Evolutionary conservation across 2,329 filamentous ascomycete species (phyloP).

Genomic region (Stagonosporopsis vannaccii): DNA sequence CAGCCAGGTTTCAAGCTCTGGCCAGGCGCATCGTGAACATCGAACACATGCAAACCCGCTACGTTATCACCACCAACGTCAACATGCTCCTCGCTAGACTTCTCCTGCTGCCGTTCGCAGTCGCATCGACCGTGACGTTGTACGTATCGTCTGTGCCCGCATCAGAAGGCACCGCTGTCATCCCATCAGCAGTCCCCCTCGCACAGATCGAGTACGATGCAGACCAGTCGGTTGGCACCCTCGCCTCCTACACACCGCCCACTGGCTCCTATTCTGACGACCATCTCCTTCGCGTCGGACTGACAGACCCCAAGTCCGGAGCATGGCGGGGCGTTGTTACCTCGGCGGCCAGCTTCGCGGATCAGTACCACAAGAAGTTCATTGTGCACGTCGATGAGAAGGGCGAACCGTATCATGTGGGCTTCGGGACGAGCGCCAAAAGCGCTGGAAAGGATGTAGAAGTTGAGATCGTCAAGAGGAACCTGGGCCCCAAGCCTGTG

Average conservation of each 20-base stretch:
- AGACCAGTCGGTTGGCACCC: slow-evolving; percentile 45
- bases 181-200: slow-evolving; percentile 50
- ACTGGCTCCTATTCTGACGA: slow-evolving; percentile 44
- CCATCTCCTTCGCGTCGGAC: slow-evolving; percentile 54
- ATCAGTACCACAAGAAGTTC: slow-evolving; percentile 53
- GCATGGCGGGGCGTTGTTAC: slow-evolving; percentile 57
- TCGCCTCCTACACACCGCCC: slow-evolving; percentile 48
- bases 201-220: slow-evolving; percentile 54
- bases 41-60: slow-evolving; percentile 3
- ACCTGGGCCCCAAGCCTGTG: slow-evolving; percentile 51
- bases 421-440: slow-evolving; percentile 50
- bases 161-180: slow-evolving; percentile 71
- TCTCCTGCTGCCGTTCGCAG: slow-evolving; percentile 47
- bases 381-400: slow-evolving; percentile 53
- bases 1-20: slow-evolving; percentile 11
- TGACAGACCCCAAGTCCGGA: slow-evolving; percentile 47
- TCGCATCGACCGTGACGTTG: slow-evolving; percentile 49
- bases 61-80: slow-evolving; percentile 13
- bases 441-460: slow-evolving; percentile 48
- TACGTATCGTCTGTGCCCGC: slow-evolving; percentile 80
- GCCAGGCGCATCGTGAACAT: slow-evolving; percentile 5
- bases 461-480: slow-evolving; percentile 52
- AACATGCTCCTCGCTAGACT: slow-evolving; percentile 49
- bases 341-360: slow-evolving; percentile 52
- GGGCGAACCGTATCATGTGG: slow-evolving; percentile 55